These are phyloP conservation scores for Lachnellula cervina DNA, from an alignment of 2,329 filamentous ascomycete species.

Conservation along the genomic window DNA sequence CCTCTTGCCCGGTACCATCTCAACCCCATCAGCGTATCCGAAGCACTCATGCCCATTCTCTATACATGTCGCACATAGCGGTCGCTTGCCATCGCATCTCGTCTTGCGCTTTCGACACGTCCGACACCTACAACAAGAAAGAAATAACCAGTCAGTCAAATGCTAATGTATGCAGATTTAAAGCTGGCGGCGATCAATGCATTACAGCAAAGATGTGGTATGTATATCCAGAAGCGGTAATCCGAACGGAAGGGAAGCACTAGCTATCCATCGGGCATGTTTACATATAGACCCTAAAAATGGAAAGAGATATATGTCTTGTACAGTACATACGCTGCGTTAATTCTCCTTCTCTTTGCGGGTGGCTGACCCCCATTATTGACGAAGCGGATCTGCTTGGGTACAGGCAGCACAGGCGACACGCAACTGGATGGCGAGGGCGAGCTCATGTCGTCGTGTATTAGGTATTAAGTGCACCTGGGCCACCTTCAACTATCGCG, in stretches of 20 bases:
- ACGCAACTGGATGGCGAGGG: conserved; percentile 13
- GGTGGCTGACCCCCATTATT: conserved; percentile 78
- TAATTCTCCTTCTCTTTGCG: conserved; percentile 72
- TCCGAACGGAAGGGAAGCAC: background rate
- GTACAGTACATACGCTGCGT: conserved; percentile 60
- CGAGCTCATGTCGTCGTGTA: conserved; percentile 14
- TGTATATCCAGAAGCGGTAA: conserved; percentile 3
- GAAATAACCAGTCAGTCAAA: too few relatives aligned
- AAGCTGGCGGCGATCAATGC: background rate
- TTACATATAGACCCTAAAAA: background rate
- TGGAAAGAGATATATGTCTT: too few relatives aligned
- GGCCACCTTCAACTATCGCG: background rate
- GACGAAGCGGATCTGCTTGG: conserved; percentile 70
- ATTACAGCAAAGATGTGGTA: background rate
- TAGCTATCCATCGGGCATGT: background rate
- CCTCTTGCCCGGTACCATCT: conserved; percentile 12
- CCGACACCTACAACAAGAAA: conserved; percentile 48
- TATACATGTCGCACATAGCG: conserved; percentile 65
- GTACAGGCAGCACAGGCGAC: conserved; percentile 29
- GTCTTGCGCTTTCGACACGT: conserved; percentile 75
- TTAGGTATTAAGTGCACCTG: background rate
- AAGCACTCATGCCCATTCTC: conserved; percentile 66
- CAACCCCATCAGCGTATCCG: conserved; percentile 50
- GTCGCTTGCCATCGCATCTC: conserved; percentile 68
- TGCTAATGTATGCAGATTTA: too few relatives aligned